These are phyloP conservation scores for Solanum neorickii DNA, from an alignment of 257 asterid genomes.

Conservation along the genomic window DNA sequence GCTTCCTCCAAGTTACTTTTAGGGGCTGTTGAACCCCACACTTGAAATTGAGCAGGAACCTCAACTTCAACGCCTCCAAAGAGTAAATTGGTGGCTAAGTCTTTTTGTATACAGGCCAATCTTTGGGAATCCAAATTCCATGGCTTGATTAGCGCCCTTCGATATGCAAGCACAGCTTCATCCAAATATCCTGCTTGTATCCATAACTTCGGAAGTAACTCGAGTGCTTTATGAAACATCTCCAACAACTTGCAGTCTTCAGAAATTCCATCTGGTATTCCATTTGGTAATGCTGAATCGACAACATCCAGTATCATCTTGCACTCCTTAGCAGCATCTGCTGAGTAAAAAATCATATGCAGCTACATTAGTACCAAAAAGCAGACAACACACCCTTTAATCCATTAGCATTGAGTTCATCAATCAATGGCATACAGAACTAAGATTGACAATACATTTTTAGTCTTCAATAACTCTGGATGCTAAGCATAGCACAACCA, in stretches of 20 bases:
- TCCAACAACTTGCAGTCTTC: conserved; percentile 63
- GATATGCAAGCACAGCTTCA: conserved; percentile 61
- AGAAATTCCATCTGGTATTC: conserved; percentile 29
- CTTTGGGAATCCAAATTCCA: conserved; percentile 67
- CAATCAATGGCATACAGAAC: not conserved
- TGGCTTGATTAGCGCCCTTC: conserved; percentile 59
- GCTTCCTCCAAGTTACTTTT: conserved; percentile 58
- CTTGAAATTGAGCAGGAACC: conserved; percentile 25
- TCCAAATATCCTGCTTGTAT: conserved; percentile 50
- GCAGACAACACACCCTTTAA: not conserved
- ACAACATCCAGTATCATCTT: conserved; percentile 63
- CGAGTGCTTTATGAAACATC: conserved; percentile 70
- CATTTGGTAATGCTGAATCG: conserved; percentile 72
- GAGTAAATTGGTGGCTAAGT: conserved; percentile 51
- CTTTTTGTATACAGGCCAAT: conserved; percentile 59
- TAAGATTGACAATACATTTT: not conserved
- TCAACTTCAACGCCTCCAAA: conserved; percentile 64
- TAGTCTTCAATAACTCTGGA: not conserved
- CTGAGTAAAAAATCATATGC: not conserved
- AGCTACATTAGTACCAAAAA: not conserved
- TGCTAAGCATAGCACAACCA: not conserved
- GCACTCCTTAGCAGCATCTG: conserved; percentile 93
- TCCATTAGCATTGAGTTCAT: not conserved
- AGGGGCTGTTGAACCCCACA: conserved; percentile 22
- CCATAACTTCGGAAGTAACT: conserved; percentile 74